phyloP scores from a whole-genome alignment of 371 early-diverging fungal genomes.

The Capniomyces stellatus region DNA sequence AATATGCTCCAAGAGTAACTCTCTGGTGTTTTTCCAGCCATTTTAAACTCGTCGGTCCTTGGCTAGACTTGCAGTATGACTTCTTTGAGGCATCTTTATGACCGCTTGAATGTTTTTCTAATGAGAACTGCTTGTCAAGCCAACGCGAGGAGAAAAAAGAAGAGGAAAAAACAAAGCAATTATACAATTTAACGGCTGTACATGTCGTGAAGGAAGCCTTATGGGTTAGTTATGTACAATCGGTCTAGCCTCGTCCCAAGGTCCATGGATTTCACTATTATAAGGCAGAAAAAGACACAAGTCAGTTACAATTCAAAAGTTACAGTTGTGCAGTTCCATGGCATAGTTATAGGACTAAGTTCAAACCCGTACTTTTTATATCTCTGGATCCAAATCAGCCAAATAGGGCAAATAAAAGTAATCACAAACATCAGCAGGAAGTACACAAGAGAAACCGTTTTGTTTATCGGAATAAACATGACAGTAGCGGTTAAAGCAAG shows the following conservation, averaged over 20 bases:
- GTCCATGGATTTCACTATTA: slow-evolving; percentile 31
- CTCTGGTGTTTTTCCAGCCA: not conserved
- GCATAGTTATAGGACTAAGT: no score
- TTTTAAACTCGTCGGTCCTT: no score
- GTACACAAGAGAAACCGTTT: slow-evolving; percentile 46
- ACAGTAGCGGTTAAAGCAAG: slow-evolving; percentile 39
- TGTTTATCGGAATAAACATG: slow-evolving; percentile 46
- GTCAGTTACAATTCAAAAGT: no score
- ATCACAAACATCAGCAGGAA: slow-evolving; percentile 47
- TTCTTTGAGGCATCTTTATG: no score
- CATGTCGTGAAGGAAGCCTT: no score
- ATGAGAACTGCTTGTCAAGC: no score
- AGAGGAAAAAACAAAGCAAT: no score
- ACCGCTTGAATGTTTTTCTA: no score
- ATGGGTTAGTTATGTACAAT: slow-evolving; percentile 23
- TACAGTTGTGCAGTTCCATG: no score
- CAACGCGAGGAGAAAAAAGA: not conserved
- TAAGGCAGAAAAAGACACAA: no score
- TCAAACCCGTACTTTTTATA: slow-evolving; percentile 93
- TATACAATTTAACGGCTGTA: no score
- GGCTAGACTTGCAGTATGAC: no score
- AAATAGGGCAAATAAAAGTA: slow-evolving; percentile 72
- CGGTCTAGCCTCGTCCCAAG: slow-evolving; percentile 93
- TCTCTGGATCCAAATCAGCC: slow-evolving; percentile 77
- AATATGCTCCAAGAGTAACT: not conserved